Base-by-base conservation (phyloP, 495 filamentous ascomycete genomes). In the Astrothelium subdiscretum region DNA sequence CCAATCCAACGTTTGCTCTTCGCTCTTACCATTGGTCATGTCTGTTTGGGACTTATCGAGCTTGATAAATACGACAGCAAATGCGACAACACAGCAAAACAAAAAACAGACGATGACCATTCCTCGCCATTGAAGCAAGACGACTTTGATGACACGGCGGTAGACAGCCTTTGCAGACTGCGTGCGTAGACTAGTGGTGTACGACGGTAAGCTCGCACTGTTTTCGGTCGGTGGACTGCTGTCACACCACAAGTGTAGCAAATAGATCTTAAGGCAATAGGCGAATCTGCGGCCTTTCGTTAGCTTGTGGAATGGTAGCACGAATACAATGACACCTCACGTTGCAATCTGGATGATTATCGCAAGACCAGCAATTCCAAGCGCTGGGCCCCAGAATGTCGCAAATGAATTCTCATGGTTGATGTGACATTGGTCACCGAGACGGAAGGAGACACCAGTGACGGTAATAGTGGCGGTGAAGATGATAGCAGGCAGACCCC, bases 191-290 rank as follows among this genome's bases (percentile, higher is more conserved):
- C 91, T 96, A 65, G 81, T 81, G 24, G 83, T 80, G 73, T 95
- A 91, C 1, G 90, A 90, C 4, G 88, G 90, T 22, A 94, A 76
- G 15, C 79, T 82, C 12, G 89, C 90, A 72, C 82, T 86, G 66
- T 81, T 84, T 32, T 86, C 87, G 4, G 85, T 72, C 24, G 68
- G 65, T 2, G 68, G 69, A 15, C 69, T 84, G 71, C 90, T 85
- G 68, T 87, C 82, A 68, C 92, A 82, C 68, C 71, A 73, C 54
- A 95, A 84, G 18, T 91, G 86, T 60, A 80, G 85, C 68, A 98
- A 78, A 70, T 98, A 98, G 62, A 98, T 87, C 66, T 95, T 86
- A 71, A 96, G 88, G 73, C 94, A 97, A 77, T 98, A 97, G 31
- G 78, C 86, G 70, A 98, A 95, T 1, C 90, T 96, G 79, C 71